Conservation (phyloP, 164 flowering plant species). For the Santalum album region DNA sequence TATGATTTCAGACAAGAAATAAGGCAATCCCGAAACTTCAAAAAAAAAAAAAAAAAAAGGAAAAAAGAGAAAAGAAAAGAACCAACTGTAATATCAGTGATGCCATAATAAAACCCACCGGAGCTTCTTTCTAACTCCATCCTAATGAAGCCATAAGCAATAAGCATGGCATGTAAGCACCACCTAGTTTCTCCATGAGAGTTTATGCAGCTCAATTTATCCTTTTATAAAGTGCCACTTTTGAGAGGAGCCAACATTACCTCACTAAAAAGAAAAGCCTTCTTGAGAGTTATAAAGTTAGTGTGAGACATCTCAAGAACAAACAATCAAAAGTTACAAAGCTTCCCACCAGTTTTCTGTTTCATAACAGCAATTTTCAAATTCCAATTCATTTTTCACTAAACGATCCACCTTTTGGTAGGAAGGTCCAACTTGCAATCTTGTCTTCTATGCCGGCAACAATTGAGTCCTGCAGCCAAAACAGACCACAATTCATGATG, state of each 20-base stretch:
- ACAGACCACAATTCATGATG: slow-evolving; percentile 1
- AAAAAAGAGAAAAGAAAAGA: no score
- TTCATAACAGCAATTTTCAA: neutral
- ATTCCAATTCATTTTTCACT: neutral
- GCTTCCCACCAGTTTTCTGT: no score
- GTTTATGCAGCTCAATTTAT: no score
- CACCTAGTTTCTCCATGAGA: no score
- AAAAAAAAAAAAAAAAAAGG: no score
- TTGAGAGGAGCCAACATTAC: neutral
- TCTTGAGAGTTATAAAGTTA: neutral
- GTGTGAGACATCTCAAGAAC: neutral
- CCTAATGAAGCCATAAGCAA: neutral
- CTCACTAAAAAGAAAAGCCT: neutral
- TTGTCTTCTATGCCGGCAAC: slow-evolving; percentile 79
- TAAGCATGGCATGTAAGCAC: no score
- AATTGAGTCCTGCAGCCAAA: slow-evolving; percentile 57
- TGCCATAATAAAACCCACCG: neutral
- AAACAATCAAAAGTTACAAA: no score
- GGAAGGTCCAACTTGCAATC: slow-evolving; percentile 89
- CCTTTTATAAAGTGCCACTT: neutral
- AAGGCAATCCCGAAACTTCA: no score
- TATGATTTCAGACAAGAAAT: no score
- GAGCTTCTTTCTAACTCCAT: neutral
- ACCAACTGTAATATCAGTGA: no score
- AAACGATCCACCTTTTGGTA: slow-evolving; percentile 68